A percentile compares a stretch with the other conserved stretches of the same genome.
Evolutionary conservation across 306 rosid genomes (phyloP).

Genomic region (Gynostemma pentaphyllum): DNA sequence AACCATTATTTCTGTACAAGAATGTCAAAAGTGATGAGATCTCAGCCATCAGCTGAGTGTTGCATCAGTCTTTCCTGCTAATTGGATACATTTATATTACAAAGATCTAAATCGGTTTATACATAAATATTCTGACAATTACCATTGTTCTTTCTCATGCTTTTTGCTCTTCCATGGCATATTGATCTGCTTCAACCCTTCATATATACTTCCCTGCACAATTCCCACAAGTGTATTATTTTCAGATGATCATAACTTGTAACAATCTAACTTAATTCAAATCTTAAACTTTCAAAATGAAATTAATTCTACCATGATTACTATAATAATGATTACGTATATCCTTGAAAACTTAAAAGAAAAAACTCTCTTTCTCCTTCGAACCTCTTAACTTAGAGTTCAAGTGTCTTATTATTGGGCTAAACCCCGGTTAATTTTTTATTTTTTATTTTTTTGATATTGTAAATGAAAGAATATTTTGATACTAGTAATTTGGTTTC

Average conservation of each 20-base stretch:
- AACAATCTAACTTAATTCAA: too few relatives aligned
- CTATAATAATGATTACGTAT: too few relatives aligned
- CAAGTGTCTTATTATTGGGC: too few relatives aligned
- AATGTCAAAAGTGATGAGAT: not conserved
- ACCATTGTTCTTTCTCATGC: slow-evolving; percentile 2
- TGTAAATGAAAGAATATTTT: too few relatives aligned
- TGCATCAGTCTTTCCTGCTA: not conserved
- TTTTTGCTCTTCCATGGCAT: slow-evolving; percentile 11
- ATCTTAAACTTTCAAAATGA: too few relatives aligned
- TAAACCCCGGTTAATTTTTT: too few relatives aligned
- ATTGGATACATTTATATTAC: not conserved
- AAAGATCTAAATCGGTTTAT: not conserved
- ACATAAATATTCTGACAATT: not conserved
- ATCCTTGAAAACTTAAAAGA: too few relatives aligned
- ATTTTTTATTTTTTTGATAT: too few relatives aligned
- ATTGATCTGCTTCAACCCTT: slow-evolving; percentile 11
- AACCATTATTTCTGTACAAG: slow-evolving; percentile 3
- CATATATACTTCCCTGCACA: slow-evolving; percentile 12
- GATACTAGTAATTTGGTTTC: too few relatives aligned
- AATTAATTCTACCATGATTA: too few relatives aligned
- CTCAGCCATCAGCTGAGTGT: not conserved
- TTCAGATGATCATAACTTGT: not conserved
- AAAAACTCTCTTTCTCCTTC: too few relatives aligned
- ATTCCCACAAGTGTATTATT: not conserved
- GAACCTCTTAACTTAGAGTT: too few relatives aligned